phyloP scores from a whole-genome alignment of 208 protist species.

The Sergeia podlipaevii region DNA sequence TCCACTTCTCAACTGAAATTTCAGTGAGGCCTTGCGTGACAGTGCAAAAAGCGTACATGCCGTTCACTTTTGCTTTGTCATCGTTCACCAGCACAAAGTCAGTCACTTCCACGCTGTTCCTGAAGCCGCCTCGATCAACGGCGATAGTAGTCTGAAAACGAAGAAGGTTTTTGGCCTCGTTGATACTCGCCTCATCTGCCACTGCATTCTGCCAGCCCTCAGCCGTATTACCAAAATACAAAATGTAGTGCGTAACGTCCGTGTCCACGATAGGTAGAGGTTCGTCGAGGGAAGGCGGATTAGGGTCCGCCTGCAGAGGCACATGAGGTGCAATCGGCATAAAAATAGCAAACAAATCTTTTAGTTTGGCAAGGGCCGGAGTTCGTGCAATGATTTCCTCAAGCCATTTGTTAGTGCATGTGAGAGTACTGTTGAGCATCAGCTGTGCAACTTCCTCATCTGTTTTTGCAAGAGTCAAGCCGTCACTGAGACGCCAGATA shows the following conservation, averaged over 20 bases:
- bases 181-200: background rate
- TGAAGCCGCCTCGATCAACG: conserved; percentile 1
- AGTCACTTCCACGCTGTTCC: background rate
- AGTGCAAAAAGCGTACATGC: conserved; percentile 10
- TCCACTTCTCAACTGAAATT: conserved; percentile 2
- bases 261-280: background rate
- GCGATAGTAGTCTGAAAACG: background rate
- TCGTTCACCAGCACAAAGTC: background rate
- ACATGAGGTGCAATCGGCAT: no score
- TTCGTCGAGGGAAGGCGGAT: background rate
- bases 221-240: background rate
- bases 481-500: no score
- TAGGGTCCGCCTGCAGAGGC: background rate
- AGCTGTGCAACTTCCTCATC: no score
- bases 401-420: no score
- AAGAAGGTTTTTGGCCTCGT: conserved; percentile 1
- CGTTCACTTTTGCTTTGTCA: background rate
- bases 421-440: no score
- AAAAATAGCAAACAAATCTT: no score
- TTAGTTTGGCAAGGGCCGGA: no score
- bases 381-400: no score
- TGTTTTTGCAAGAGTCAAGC: no score
- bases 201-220: background rate
- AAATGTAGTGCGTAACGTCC: background rate
- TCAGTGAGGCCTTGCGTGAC: conserved; percentile 14